A percentile compares a stretch with the other conserved stretches of the same genome.
Conservation (phyloP, 306 rosid genomes). For the Inga leiocalycina region DNA sequence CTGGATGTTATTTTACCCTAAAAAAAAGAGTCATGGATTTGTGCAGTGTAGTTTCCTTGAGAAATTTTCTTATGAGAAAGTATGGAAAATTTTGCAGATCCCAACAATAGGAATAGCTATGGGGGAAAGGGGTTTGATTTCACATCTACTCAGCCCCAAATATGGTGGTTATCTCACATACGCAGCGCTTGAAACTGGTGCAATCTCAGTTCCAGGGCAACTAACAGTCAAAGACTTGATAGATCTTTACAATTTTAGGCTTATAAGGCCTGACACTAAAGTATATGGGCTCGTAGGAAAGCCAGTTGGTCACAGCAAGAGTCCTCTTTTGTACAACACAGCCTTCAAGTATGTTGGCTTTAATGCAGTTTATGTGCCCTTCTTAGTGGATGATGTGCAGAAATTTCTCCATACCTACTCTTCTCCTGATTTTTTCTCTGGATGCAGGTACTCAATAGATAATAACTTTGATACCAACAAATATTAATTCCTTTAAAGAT, state of each 20-base stretch:
- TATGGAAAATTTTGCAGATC: conserved; percentile 30
- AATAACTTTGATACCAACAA: too few relatives aligned
- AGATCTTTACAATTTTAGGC: conserved; percentile 54
- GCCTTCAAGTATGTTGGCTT: conserved; percentile 49
- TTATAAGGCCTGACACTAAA: conserved; percentile 45
- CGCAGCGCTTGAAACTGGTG: conserved; percentile 42
- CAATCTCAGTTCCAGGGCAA: conserved; percentile 47
- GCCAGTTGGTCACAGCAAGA: conserved; percentile 60
- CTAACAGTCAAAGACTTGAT: conserved; percentile 39
- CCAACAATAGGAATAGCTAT: conserved; percentile 44
- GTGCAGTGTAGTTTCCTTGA: neutral
- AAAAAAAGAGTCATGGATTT: too few relatives aligned
- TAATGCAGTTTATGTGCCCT: conserved; percentile 52
- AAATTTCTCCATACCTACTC: conserved; percentile 48
- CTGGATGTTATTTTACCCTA: too few relatives aligned
- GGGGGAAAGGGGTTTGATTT: conserved; percentile 55
- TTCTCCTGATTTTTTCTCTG: conserved; percentile 41
- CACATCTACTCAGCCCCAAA: conserved; percentile 47
- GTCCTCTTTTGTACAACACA: conserved; percentile 54
- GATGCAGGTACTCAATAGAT: conserved; percentile 45
- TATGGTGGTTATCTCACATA: conserved; percentile 54
- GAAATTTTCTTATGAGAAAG: neutral
- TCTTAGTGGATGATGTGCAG: conserved; percentile 50
- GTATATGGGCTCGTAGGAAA: conserved; percentile 52
- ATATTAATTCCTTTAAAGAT: too few relatives aligned